Evolutionary conservation across 495 filamentous ascomycete species (phyloP), one percentile per base, ranked within the genome.

Genomic region (Xylona heveae): DNA sequence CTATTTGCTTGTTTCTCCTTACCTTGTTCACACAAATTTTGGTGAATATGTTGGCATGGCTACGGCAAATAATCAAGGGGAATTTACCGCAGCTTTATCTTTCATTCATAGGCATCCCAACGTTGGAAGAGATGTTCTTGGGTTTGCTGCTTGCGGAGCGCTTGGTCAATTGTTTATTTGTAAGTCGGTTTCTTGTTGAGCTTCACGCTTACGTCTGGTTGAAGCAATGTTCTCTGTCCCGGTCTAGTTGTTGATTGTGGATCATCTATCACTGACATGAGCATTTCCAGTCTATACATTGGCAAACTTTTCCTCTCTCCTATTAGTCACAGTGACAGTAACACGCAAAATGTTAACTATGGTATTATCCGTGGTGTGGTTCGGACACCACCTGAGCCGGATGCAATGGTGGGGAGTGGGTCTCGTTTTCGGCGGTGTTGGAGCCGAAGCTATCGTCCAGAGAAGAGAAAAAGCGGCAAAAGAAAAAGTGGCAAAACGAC

Each of bases 281-380:
- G 7, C 4, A 4, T 17, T 17, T 4, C 24, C 21, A 78, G 69
- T 93, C 63, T 83, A 92, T 55, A 93, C 90, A 0, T 65, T 97
- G 22, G 74, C 78, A 9, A 74, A 74, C 23, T 97, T 97, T 56
- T 88, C 79, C 21, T 83, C 75, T 6, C 61, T 97, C 35, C 62
- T 95, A 31, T 71, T 97, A 18, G 88, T 94, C 8, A 97, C 88
- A 6, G 82, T 97, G 0, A 97, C 84, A 2, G 88, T 97, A 7
- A 97, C 88, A 27, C 63, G 88, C 40, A 97, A 97, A 58, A 97
- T 97, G 90, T 63, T 94, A 47, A 94, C 83, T 37, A 97, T 97
- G 88, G 77, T 95, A 38, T 62, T 97, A 26, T 85, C 77, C 38
- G 88, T 97, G 17, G 59, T 95, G 32, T 81, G 78, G 59, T 97